Conservation (phyloP, 805 yeast species). For the Ogataea trehalophila region DNA sequence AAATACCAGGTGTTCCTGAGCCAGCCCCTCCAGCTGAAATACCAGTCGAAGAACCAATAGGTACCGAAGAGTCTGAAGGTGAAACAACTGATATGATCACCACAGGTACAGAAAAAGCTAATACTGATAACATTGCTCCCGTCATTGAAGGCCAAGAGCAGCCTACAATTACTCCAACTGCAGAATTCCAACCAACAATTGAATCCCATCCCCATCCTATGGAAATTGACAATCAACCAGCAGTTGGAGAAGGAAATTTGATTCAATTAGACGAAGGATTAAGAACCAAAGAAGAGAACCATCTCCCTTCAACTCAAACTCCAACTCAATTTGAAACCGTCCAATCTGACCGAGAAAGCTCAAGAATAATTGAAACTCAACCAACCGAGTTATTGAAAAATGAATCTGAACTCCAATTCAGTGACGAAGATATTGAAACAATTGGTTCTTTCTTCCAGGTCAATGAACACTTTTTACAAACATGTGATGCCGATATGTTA, state of each 20-base stretch:
- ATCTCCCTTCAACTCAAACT: not conserved
- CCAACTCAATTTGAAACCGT: not conserved
- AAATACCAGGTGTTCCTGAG: not conserved
- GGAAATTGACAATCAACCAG: not conserved
- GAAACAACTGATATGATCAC: no score
- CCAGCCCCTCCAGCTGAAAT: not conserved
- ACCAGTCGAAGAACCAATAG: slow-evolving; percentile 1
- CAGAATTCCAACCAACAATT: not conserved
- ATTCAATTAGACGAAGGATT: not conserved
- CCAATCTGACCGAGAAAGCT: not conserved
- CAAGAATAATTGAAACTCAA: not conserved
- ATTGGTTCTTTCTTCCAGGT: slow-evolving; percentile 34
- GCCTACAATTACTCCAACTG: not conserved
- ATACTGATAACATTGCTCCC: no score
- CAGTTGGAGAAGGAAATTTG: slow-evolving; percentile 1
- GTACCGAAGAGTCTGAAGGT: not conserved
- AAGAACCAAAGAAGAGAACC: not conserved
- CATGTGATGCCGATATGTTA: slow-evolving; percentile 20
- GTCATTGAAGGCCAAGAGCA: no score
- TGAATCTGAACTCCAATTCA: not conserved
- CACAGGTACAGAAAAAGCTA: no score
- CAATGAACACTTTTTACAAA: slow-evolving; percentile 18
- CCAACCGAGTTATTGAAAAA: not conserved
- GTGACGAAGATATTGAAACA: slow-evolving; percentile 12
- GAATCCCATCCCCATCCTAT: not conserved